A percentile compares a stretch with the other conserved stretches of the same genome.
Evolutionary conservation across 2,329 filamentous ascomycete species (phyloP).

Genomic region (Fusarium kyushuense): DNA sequence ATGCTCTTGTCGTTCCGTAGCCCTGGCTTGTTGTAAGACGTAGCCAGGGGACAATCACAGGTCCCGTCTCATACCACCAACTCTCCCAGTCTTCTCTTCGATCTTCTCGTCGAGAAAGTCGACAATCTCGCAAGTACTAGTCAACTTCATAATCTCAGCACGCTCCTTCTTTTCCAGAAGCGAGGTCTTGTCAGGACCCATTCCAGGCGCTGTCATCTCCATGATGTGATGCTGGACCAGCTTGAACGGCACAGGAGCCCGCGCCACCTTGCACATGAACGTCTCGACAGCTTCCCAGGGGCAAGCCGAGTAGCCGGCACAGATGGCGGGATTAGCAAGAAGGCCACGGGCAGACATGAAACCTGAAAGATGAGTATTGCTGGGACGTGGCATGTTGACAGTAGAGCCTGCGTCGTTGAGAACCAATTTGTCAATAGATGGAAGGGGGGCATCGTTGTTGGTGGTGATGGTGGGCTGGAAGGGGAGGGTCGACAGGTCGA

Average conservation of each 20-base stretch:
- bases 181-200: constrained; percentile 63
- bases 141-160: constrained; percentile 60
- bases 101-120: constrained; percentile 70
- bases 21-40: neutral
- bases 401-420: constrained; percentile 36
- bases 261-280: constrained; percentile 70
- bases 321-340: constrained; percentile 75
- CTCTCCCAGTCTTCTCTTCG: constrained; percentile 51
- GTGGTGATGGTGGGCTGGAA: constrained; percentile 52
- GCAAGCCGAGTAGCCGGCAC: constrained; percentile 67
- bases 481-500: constrained; percentile 65
- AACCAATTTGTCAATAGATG: constrained; percentile 49
- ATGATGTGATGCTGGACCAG: constrained; percentile 73
- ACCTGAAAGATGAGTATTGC: constrained; percentile 66
- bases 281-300: constrained; percentile 72
- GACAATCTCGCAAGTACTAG: constrained; percentile 68
- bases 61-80: constrained; percentile 50
- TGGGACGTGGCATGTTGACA: constrained; percentile 46
- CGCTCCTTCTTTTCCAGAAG: constrained; percentile 70
- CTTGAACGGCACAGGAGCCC: constrained; percentile 71
- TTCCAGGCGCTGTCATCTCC: constrained; percentile 73
- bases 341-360: constrained; percentile 79
- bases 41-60: constrained; percentile 42
- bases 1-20: constrained; percentile 21
- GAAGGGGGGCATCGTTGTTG: constrained; percentile 38